A percentile compares a stretch with the other conserved stretches of the same genome.
Evolutionary conservation across 495 filamentous ascomycete genomes (phyloP).

Genomic region (Aspergillus sparsus): DNA sequence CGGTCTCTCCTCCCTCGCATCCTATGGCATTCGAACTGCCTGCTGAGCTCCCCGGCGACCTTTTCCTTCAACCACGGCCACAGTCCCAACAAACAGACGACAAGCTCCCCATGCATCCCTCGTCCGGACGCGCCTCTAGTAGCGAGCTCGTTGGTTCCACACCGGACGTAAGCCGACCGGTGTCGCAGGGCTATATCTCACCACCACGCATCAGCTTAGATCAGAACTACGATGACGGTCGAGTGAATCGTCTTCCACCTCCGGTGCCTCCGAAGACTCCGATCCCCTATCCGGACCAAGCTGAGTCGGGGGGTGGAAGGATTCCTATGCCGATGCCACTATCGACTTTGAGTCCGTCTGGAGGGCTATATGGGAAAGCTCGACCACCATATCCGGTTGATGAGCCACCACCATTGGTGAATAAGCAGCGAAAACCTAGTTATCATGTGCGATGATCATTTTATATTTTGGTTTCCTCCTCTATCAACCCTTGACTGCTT

Average conservation of each 20-base stretch:
- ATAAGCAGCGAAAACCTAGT: conserved; percentile 82
- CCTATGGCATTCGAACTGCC: conserved; percentile 64
- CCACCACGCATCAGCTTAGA: conserved; percentile 48
- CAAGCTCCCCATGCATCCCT: conserved; percentile 34
- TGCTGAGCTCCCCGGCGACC: conserved; percentile 51
- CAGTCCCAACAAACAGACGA: conserved; percentile 32
- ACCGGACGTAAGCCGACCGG: conserved; percentile 35
- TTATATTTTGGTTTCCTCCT: neutral
- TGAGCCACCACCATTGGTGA: conserved; percentile 79
- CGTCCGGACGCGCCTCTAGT: conserved; percentile 41
- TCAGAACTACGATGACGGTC: conserved; percentile 36
- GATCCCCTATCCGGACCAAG: conserved; percentile 54
- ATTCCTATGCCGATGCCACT: conserved; percentile 40
- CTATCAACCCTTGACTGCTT: neutral
- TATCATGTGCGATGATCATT: conserved; percentile 57
- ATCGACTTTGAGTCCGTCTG: conserved; percentile 22
- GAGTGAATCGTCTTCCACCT: conserved; percentile 53
- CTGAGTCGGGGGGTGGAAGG: conserved; percentile 30
- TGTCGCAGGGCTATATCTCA: conserved; percentile 43
- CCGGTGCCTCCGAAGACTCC: conserved; percentile 86
- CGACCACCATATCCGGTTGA: conserved; percentile 78
- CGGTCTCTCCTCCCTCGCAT: conserved; percentile 38
- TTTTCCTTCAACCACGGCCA: conserved; percentile 30
- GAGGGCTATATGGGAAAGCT: conserved; percentile 30
- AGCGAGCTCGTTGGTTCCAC: conserved; percentile 38